Evolutionary conservation across 768 basidiomycete species (phyloP).

Genomic region (Pisolithus tinctorius): DNA sequence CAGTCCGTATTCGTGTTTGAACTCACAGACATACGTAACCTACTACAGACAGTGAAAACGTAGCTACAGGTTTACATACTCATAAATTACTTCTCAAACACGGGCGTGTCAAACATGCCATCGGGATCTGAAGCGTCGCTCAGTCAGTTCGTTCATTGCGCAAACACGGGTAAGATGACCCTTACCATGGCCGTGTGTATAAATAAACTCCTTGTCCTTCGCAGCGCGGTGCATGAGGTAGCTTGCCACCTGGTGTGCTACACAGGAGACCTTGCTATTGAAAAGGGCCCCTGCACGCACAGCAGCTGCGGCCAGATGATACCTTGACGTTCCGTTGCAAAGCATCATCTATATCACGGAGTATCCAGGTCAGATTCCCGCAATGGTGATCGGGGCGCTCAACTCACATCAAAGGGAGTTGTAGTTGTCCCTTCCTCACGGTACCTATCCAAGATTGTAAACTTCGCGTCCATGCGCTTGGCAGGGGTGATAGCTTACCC

Average conservation of each 20-base stretch:
- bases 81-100: slow-evolving; percentile 21
- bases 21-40: background rate
- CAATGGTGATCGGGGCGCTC: background rate
- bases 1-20: no score
- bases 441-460: slow-evolving; percentile 31
- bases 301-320: slow-evolving; percentile 56
- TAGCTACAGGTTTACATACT: background rate
- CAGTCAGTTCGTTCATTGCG: background rate
- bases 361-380: background rate
- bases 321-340: slow-evolving; percentile 61
- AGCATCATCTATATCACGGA: slow-evolving; percentile 60
- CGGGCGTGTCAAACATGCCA: slow-evolving; percentile 40
- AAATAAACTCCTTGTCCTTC: slow-evolving; percentile 59
- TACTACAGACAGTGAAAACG: background rate
- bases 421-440: slow-evolving; percentile 76
- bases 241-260: slow-evolving; percentile 51
- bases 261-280: slow-evolving; percentile 50
- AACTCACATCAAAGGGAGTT: slow-evolving; percentile 66
- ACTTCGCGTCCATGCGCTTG: background rate
- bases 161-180: background rate
- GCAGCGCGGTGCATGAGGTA: slow-evolving; percentile 52
- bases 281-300: slow-evolving; percentile 46
- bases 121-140: slow-evolving; percentile 21
- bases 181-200: slow-evolving; percentile 50
- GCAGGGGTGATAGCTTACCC: slow-evolving; percentile 29